Evolutionary conservation across 1,284 basidiomycete genomes (phyloP).

Genomic region (Coriolopsis trogii): DNA sequence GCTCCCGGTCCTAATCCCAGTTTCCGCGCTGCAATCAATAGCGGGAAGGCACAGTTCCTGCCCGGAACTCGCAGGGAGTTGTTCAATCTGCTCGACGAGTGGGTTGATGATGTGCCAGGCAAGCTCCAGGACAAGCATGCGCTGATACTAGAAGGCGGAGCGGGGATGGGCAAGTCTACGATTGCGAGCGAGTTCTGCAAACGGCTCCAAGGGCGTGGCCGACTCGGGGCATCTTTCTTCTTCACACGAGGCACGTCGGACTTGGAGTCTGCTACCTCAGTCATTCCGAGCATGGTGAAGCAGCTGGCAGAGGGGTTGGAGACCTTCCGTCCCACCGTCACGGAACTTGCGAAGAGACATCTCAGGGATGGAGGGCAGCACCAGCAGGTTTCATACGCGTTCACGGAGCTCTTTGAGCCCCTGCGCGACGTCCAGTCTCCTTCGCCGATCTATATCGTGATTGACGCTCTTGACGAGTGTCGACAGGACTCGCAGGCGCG

Average conservation of each 20-base stretch:
- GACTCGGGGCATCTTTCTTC: constrained; percentile 18
- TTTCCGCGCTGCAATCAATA: background rate
- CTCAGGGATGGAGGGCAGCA: background rate
- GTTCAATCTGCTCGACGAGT: background rate
- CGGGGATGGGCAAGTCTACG: constrained; percentile 19
- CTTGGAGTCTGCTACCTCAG: background rate
- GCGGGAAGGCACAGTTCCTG: background rate
- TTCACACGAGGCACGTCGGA: constrained; percentile 3
- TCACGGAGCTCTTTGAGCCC: background rate
- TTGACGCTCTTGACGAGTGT: constrained; percentile 7
- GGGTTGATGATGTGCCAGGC: background rate
- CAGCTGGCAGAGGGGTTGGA: constrained; percentile 4
- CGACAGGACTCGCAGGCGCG: background rate
- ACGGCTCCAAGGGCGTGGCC: background rate
- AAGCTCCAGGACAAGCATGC: background rate
- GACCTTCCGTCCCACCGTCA: background rate
- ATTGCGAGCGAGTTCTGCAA: constrained; percentile 11
- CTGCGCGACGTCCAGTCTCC: background rate
- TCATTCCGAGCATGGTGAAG: constrained; percentile 9
- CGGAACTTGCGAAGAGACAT: background rate
- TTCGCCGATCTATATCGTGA: background rate
- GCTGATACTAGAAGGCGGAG: background rate
- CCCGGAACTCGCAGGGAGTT: background rate
- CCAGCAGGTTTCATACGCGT: background rate
- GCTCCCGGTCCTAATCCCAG: background rate